These are phyloP conservation scores for Parsonsia alboflavescens DNA, from an alignment of 257 asterid genomes.

Conservation along the genomic window DNA sequence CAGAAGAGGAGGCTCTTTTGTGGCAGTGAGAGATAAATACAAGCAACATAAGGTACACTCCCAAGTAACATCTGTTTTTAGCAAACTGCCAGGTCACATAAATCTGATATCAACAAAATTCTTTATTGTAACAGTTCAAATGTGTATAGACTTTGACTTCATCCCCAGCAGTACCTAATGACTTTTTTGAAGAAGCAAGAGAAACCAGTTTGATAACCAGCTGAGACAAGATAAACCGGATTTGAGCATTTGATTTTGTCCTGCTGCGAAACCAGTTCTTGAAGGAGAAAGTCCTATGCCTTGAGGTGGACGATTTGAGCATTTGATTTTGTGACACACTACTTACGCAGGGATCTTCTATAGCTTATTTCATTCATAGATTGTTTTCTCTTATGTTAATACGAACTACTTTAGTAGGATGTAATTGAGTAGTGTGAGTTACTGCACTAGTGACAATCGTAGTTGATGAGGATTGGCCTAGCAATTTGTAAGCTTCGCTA, in stretches of 20 bases:
- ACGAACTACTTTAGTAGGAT: neutral
- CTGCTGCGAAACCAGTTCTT: no score
- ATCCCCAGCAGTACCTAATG: slow-evolving; percentile 46
- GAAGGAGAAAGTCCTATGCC: slow-evolving; percentile 5
- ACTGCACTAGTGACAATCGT: neutral
- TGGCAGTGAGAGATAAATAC: slow-evolving; percentile 72
- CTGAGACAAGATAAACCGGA: slow-evolving; percentile 1
- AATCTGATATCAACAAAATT: slow-evolving; percentile 1
- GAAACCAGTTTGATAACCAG: neutral
- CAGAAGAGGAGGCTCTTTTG: slow-evolving; percentile 47
- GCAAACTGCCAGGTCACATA: neutral
- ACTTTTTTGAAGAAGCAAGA: slow-evolving; percentile 32
- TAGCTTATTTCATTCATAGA: slow-evolving; percentile 6
- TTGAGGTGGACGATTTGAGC: neutral
- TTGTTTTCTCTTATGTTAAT: neutral
- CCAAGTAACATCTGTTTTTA: neutral
- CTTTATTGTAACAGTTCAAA: slow-evolving; percentile 56
- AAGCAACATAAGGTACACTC: slow-evolving; percentile 58
- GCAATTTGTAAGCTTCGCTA: neutral
- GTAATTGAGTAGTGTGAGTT: neutral
- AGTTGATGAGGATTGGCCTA: neutral
- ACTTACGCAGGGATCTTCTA: neutral
- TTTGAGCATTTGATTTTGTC: no score
- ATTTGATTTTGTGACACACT: neutral
- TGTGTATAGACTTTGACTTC: slow-evolving; percentile 47